These are phyloP conservation scores for Petasospora fabianii DNA, from an alignment of 1,139 yeast genomes.

Conservation along the genomic window DNA sequence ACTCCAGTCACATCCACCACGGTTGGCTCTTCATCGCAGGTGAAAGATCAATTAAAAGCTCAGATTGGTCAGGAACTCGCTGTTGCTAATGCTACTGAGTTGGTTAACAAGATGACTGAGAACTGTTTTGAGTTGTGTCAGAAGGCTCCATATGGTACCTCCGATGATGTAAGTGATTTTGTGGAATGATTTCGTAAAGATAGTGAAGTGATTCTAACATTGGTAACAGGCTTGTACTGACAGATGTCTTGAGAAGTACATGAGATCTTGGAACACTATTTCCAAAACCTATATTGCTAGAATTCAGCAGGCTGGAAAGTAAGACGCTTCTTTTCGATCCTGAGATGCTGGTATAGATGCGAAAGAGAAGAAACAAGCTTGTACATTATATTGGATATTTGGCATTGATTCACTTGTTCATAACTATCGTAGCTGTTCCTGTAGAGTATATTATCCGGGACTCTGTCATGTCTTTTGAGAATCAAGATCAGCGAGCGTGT, in stretches of 20 bases:
- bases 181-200: constrained; percentile 15
- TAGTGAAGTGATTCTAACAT: no score
- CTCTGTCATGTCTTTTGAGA: no score
- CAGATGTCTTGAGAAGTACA: constrained; percentile 80
- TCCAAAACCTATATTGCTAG: constrained; percentile 73
- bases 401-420: no score
- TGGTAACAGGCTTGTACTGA: constrained; percentile 48
- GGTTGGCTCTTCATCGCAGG: constrained; percentile 29
- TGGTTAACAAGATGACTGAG: constrained; percentile 82
- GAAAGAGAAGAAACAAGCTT: neutral
- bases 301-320: constrained; percentile 50
- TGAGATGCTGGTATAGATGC: neutral
- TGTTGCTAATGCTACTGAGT: constrained; percentile 81
- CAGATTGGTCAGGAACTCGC: constrained; percentile 83
- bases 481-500: constrained; percentile 19
- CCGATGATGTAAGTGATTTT: constrained; percentile 36
- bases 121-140: constrained; percentile 84
- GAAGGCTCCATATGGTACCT: constrained; percentile 39
- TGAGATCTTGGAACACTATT: constrained; percentile 86
- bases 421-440: no score
- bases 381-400: no score
- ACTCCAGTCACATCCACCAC: constrained; percentile 32
- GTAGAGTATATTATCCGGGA: no score
- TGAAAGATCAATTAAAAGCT: constrained; percentile 61
- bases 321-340: neutral